Percentiles rank a stretch among this genome's conserved stretches.
Conservation (phyloP, 169 alveolate genomes). For the Cryptosporidium sp. region DNA sequence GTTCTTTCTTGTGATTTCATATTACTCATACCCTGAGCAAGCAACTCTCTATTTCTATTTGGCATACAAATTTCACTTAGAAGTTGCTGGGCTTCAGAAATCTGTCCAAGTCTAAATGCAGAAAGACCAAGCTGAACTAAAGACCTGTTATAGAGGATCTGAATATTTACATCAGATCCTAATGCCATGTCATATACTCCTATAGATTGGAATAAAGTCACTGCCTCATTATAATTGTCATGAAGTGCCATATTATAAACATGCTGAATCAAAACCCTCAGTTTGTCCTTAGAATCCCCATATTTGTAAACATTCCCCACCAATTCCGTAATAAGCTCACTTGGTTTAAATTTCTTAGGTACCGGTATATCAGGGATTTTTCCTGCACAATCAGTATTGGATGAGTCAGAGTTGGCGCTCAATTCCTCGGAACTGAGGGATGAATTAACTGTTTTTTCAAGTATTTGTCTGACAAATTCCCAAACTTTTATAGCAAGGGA, state of each 20-base stretch:
- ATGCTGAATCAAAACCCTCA: conserved; percentile 88
- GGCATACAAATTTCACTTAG: conserved; percentile 93
- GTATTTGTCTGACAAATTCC: conserved; percentile 66
- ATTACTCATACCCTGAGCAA: conserved; percentile 93
- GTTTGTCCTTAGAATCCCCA: conserved; percentile 85
- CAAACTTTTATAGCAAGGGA: conserved; percentile 65
- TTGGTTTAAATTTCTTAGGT: conserved; percentile 30
- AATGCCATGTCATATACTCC: conserved; percentile 90
- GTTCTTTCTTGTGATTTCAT: conserved; percentile 92
- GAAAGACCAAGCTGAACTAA: conserved; percentile 95
- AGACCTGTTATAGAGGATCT: conserved; percentile 94
- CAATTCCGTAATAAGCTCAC: conserved; percentile 79
- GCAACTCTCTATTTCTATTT: conserved; percentile 92
- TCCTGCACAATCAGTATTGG: neutral
- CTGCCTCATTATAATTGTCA: conserved; percentile 90
- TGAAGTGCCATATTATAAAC: conserved; percentile 90
- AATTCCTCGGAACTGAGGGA: conserved; percentile 18
- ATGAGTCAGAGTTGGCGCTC: conserved; percentile 10
- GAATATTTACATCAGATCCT: conserved; percentile 91
- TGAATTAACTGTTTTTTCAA: conserved; percentile 44
- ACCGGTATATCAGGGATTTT: conserved; percentile 55
- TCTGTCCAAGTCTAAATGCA: conserved; percentile 95
- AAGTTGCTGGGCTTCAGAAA: conserved; percentile 91
- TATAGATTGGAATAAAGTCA: conserved; percentile 87
- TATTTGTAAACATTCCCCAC: conserved; percentile 84